phyloP scores from a whole-genome alignment of 2,329 filamentous ascomycete genomes.

The Neospermospora avenae region DNA sequence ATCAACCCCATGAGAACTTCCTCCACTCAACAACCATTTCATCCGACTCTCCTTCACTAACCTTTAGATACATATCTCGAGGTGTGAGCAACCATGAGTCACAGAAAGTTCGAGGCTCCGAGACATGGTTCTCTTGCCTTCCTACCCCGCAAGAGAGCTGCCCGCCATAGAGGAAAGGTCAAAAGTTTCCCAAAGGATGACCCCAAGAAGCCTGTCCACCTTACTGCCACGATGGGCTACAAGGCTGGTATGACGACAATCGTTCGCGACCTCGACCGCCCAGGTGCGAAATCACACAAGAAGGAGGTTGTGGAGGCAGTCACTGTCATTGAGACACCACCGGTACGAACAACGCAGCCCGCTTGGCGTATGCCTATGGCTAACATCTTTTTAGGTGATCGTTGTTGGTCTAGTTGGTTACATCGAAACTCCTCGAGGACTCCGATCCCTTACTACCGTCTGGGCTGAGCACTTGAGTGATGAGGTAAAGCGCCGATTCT shows the following conservation, averaged over 20 bases:
- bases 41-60: background rate
- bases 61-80: conserved; percentile 8
- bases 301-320: conserved; percentile 92
- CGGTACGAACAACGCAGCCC: conserved; percentile 87
- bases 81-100: conserved; percentile 9
- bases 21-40: background rate
- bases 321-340: conserved; percentile 86
- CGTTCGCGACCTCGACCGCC: conserved; percentile 92
- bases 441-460: conserved; percentile 98
- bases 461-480: conserved; percentile 99
- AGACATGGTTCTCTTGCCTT: conserved; percentile 92
- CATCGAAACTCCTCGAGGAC: conserved; percentile 99
- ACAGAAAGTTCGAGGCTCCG: conserved; percentile 55
- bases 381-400: conserved; percentile 85
- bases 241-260: conserved; percentile 99
- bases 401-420: conserved; percentile 99
- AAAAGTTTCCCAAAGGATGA: conserved; percentile 99
- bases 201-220: conserved; percentile 98
- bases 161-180: conserved; percentile 94
- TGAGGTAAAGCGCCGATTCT: conserved; percentile 99
- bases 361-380: conserved; percentile 71
- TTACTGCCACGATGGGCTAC: conserved; percentile 98
- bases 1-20: background rate
- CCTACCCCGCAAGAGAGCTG: conserved; percentile 86
- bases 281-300: conserved; percentile 99